Base-by-base conservation (phyloP, 2,329 filamentous ascomycete genomes). In the Endothia cerciana region DNA sequence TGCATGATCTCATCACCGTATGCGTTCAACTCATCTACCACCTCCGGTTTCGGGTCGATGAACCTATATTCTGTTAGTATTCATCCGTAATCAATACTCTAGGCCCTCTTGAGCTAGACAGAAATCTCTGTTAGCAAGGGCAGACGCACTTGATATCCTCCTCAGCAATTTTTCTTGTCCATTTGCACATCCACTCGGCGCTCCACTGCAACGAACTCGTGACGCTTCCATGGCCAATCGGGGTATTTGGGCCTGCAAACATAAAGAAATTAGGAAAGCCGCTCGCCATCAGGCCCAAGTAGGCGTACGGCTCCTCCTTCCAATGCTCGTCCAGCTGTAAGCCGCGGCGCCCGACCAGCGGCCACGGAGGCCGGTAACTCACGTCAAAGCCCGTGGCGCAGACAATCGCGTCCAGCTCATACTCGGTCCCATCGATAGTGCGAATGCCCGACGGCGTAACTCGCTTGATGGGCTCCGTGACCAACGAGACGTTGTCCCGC, bases 341-440 rank as follows among this genome's bases (percentile, higher is more conserved):
- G 1, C 82, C 85, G 56, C 81, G 1, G 1, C 57, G 75, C 2
- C 85, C 83, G 33, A 80, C 77, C 67, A 91, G 83, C 0, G 84
- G 80, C 68, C 90, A 90, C 0, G 82, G 82, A 0, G 86, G 87
- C 0, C 82, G 77, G 73, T 83, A 79, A 65, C 86, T 82, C 4
- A 83, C 80, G 65, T 89, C 87, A 3, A 86, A 86, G 0, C 89
- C 89, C 0, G 89, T 91, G 0, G 87, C 84, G 70, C 87, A 90
- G 69, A 91, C 85, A 5, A 90, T 79, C 7, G 85, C 83, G 67
- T 89, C 87, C 0, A 88, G 84, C 25, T 85, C 78, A 1, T 85
- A 76, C 55, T 83, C 79, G 0, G 73, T 72, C 1, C 86, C 87
- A 65, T 89, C 86, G 0, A 74, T 75, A 0, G 85, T 87, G 66